Evolutionary conservation across 176 grass and related monocot genomes (phyloP), one percentile per base, ranked within the genome.

Genomic region (Rhynchospora tenuis): DNA sequence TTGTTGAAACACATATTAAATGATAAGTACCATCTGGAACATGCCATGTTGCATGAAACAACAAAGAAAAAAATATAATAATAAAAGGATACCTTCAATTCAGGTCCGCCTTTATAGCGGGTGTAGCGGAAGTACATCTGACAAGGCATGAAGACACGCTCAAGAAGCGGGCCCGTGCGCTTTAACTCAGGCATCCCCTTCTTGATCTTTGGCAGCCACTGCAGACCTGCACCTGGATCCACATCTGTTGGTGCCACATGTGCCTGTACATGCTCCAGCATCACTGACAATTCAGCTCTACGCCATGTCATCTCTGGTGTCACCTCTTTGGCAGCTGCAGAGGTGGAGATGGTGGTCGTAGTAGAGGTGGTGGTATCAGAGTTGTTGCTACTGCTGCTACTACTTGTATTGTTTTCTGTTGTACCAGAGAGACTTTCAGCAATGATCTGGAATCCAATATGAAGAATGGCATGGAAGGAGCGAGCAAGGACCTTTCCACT

Each of bases 211-310:
- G 92, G 95, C 54, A 98, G 84, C 95, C 95, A 98, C 33, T 98
- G 95, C 88, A 98, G 90, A 73, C 95, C 92, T 88, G 95, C 95
- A 90, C 95, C 95, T 74, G 95, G 95, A 88, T 98, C 95, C 76
- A 98, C 91, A 85, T 98, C 95, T 3, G 95, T 98, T 59, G 92
- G 95, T 69, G 95, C 95, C 31, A 98, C 90, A 88, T 98, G 95
- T 59, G 95, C 95, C 85, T 98, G 95, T 86, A 94, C 95, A 64
- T 94, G 87, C 90, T 98, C 95, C 59, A 98, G 84, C 95, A 98
- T 98, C 78, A 98, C 85, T 75, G 92, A 94, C 20, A 98, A 67
- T 82, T 98, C 95, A 59, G 89, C 86, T 78, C 92, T 86, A 65
- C 91, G 90, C 92, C 95, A 98, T 58, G 84, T 72, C 92, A 94